Base-by-base conservation (phyloP, 352 stramenopile species). In the Pythium myriotylum region DNA sequence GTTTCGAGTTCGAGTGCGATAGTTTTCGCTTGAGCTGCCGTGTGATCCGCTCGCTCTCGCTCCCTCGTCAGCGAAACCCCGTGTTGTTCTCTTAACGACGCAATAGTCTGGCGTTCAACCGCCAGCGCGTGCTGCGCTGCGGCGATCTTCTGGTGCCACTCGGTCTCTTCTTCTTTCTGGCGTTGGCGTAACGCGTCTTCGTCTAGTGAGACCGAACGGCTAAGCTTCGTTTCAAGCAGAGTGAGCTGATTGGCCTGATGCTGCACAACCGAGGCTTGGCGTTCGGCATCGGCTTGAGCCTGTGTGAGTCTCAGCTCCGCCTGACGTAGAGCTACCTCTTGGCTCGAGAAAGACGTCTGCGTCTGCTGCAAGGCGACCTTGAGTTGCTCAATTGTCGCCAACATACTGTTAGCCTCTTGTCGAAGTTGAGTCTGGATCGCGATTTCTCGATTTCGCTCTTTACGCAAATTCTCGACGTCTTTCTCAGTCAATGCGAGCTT, bases 71-170 rank as follows among this genome's bases (percentile, higher is more conserved):
- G 26, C 10, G 73, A 68, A 3, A 62, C 59, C 8, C 55, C 43
- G 33, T 86, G 73, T 22, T 84, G 76, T 1, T 84, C 73, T 47
- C 67, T 68, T 17, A 86, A 55, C 22, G 72, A 72, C 7, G 68
- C 37, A 6, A 55, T 52, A 1, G 63, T 68, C 59, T 93, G 80
- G 7, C 62, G 54, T 42, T 87, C 79, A 0, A 68, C 59, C 0
- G 68, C 71, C 29, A 93, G 45, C 16, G 72, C 70, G 53, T 87
- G 74, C 50, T 93, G 80, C 20, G 89, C 20, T 0, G 76, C 68
- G 1, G 81, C 64, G 13, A 93, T 40, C 19, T 81, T 74, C 32
- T 88, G 74, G 41, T 89, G 59, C 79, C 79, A 93, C n/a, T 62
- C 59, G n/a, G 64, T 77, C 51, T 90, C 73, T 48, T 89, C 76